Conservation (phyloP, 306 rosid species). For the Quercus ilex region DNA sequence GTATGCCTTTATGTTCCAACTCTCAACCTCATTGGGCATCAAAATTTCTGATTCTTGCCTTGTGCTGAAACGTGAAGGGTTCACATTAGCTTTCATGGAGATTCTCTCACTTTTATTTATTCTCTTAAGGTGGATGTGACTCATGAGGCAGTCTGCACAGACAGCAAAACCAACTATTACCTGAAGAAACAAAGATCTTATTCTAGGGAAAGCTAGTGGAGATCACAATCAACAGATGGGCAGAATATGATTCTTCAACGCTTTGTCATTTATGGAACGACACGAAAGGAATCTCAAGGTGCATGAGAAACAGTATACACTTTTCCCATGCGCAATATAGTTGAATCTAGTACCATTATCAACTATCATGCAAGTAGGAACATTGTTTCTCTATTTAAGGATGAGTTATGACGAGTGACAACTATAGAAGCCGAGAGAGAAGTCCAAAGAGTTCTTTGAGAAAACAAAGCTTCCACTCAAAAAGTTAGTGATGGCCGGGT, state of each 20-base stretch:
- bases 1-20: too few species aligned
- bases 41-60: too few species aligned
- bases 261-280: slow-evolving; percentile 5
- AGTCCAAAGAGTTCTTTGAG: background rate
- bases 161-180: background rate
- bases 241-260: slow-evolving; percentile 6
- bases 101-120: background rate
- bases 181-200: background rate
- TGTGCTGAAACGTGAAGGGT: background rate
- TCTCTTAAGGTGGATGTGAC: background rate
- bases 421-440: background rate
- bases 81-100: background rate
- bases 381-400: slow-evolving; percentile 1
- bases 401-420: background rate
- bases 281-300: background rate
- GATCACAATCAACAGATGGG: background rate
- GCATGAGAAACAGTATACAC: background rate
- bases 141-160: background rate
- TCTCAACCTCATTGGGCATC: too few species aligned
- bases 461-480: background rate
- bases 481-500: slow-evolving; percentile 35
- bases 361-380: background rate
- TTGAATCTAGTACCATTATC: background rate
- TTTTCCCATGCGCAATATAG: background rate
- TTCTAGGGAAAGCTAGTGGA: background rate